phyloP scores from a whole-genome alignment of 352 stramenopile species.

The Pythium brachiatum region DNA sequence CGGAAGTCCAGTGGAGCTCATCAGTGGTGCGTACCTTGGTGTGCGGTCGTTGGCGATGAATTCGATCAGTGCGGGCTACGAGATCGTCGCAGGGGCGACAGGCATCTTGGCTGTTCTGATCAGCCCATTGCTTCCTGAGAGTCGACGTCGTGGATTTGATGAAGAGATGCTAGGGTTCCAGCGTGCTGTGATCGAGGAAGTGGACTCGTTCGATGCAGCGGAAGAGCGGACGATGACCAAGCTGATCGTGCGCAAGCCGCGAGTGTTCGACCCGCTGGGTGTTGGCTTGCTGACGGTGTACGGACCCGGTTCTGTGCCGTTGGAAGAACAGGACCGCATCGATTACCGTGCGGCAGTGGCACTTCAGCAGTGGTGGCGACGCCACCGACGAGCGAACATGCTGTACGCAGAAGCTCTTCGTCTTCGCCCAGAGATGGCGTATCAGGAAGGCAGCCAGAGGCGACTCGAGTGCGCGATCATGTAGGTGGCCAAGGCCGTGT shows the following conservation, averaged over 20 bases:
- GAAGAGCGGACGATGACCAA: constrained; percentile 89
- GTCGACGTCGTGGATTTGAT: constrained; percentile 72
- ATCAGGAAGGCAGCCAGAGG: background rate
- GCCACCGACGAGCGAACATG: constrained; percentile 56
- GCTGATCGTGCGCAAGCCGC: constrained; percentile 79
- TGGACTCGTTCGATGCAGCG: constrained; percentile 82
- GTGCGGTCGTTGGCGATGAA: constrained; percentile 87
- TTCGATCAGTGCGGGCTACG: constrained; percentile 86
- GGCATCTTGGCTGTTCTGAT: constrained; percentile 75
- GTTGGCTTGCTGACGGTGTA: constrained; percentile 82
- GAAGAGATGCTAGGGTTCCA: constrained; percentile 86
- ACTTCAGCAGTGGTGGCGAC: constrained; percentile 83
- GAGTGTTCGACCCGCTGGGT: constrained; percentile 70
- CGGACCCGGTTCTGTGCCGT: constrained; percentile 78
- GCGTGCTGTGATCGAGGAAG: constrained; percentile 84
- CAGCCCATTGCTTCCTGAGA: constrained; percentile 66
- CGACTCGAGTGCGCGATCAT: constrained; percentile 26
- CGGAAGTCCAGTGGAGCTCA: constrained; percentile 77
- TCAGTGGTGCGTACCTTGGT: constrained; percentile 81
- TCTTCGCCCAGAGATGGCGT: constrained; percentile 38
- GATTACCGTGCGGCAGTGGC: constrained; percentile 77
- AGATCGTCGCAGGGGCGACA: constrained; percentile 80
- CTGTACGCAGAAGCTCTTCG: constrained; percentile 62
- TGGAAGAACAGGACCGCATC: constrained; percentile 87
- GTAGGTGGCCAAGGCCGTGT: constrained; percentile 12